These are phyloP conservation scores for Hypoxylon intermedium DNA, from an alignment of 495 filamentous ascomycete genomes.

Conservation along the genomic window DNA sequence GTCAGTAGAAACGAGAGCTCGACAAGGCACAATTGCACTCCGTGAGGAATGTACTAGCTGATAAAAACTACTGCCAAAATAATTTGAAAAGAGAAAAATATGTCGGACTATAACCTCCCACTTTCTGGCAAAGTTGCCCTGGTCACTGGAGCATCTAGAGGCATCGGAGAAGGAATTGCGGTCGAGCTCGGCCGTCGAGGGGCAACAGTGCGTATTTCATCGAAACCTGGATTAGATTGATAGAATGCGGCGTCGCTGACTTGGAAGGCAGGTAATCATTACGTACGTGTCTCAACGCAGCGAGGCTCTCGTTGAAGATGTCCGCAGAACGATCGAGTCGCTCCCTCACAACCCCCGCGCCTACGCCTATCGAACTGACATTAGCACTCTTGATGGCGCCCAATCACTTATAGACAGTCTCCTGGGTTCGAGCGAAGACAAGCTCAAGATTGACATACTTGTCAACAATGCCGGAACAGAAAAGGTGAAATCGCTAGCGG, in stretches of 20 bases:
- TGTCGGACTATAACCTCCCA: constrained; percentile 30
- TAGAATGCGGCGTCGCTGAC: not conserved
- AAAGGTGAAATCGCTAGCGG: constrained; percentile 56
- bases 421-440: constrained; percentile 14
- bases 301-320: constrained; percentile 39
- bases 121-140: constrained; percentile 33
- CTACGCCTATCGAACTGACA: constrained; percentile 16
- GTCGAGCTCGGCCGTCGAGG: constrained; percentile 75
- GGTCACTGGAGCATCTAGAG: constrained; percentile 73
- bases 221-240: too few species aligned
- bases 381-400: constrained; percentile 22
- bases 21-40: not conserved
- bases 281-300: constrained; percentile 52
- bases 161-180: constrained; percentile 75
- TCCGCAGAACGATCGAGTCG: constrained; percentile 45
- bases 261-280: constrained; percentile 44
- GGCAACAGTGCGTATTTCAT: constrained; percentile 57
- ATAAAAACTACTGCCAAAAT: too few species aligned
- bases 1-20: not conserved
- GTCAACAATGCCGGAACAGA: constrained; percentile 66
- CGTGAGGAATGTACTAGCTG: too few species aligned
- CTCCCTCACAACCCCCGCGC: constrained; percentile 32
- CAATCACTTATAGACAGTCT: constrained; percentile 13
- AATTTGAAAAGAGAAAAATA: not conserved
- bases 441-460: constrained; percentile 66